Percentiles rank a stretch among this genome's conserved stretches.
Evolutionary conservation across 352 stramenopile genomes (phyloP).

Genomic region (Phytopythium ostracodes): DNA sequence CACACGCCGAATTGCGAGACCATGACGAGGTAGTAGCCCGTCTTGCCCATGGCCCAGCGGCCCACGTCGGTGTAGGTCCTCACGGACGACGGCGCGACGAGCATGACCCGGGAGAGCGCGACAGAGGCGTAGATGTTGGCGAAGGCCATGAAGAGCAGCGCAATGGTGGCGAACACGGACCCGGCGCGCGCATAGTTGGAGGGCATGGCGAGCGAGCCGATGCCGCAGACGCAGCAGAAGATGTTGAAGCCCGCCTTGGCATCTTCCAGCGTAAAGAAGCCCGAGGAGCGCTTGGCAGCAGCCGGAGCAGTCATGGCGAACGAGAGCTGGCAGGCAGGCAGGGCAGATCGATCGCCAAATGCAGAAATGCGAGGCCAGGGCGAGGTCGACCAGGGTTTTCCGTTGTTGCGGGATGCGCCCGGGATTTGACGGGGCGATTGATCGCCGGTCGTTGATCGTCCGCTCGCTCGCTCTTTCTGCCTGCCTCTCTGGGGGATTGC

Average conservation of each 20-base stretch:
- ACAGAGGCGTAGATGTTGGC: slow-evolving; percentile 48
- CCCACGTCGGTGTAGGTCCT: slow-evolving; percentile 49
- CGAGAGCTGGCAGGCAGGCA: not conserved
- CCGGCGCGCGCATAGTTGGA: slow-evolving; percentile 46
- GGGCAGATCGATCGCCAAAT: not conserved
- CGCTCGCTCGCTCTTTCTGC: not conserved
- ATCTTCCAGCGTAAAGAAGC: slow-evolving; percentile 37
- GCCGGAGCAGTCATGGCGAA: not conserved
- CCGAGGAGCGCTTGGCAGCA: slow-evolving; percentile 1
- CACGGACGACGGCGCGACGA: slow-evolving; percentile 34
- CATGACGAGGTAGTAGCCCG: slow-evolving; percentile 32
- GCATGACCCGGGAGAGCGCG: slow-evolving; percentile 30
- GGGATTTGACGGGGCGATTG: too few species aligned
- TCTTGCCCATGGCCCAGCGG: slow-evolving; percentile 40
- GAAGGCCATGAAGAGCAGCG: slow-evolving; percentile 48
- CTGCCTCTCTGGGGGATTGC: too few species aligned
- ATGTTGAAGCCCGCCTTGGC: slow-evolving; percentile 36
- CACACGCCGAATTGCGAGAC: slow-evolving; percentile 39
- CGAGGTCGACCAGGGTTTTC: not conserved
- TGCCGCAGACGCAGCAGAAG: slow-evolving; percentile 51
- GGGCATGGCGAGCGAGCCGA: slow-evolving; percentile 53
- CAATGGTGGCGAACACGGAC: slow-evolving; percentile 21
- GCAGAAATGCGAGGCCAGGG: not conserved
- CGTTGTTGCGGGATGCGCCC: not conserved
- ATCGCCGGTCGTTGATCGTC: not conserved